Conservation (phyloP, 1,284 basidiomycete genomes). For the Ganoderma sinense region DNA sequence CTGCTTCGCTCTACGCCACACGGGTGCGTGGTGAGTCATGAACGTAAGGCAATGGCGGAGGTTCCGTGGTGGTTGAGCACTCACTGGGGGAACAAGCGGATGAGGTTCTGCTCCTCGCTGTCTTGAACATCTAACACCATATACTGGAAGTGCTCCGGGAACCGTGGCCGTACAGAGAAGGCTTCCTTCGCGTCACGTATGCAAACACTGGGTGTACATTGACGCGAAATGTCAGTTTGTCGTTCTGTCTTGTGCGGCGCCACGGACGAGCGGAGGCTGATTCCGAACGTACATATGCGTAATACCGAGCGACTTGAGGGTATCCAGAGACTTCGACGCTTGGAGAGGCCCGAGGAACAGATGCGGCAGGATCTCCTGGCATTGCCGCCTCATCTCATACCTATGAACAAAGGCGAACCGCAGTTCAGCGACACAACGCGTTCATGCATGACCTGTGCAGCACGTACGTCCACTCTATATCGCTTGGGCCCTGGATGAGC, state of each 20-base stretch:
- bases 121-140: constrained; percentile 89
- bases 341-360: constrained; percentile 90
- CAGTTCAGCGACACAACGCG: constrained; percentile 4
- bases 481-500: constrained; percentile 77
- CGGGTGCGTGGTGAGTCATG: neutral
- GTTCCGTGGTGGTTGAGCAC: constrained; percentile 33
- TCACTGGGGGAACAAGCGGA: constrained; percentile 81
- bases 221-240: constrained; percentile 6
- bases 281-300: constrained; percentile 82
- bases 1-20: constrained; percentile 62
- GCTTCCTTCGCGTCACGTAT: constrained; percentile 89
- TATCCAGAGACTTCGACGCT: constrained; percentile 80
- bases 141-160: constrained; percentile 83
- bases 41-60: neutral
- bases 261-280: constrained; percentile 9
- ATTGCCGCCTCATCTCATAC: constrained; percentile 95
- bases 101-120: constrained; percentile 90
- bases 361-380: constrained; percentile 89
- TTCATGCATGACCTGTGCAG: constrained; percentile 9
- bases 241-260: constrained; percentile 12
- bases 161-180: constrained; percentile 87
- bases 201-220: constrained; percentile 66
- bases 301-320: constrained; percentile 69
- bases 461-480: constrained; percentile 79
- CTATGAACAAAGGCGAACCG: constrained; percentile 48